Conservation (phyloP, 164 flowering plant species). For the Berberis vulgaris region DNA sequence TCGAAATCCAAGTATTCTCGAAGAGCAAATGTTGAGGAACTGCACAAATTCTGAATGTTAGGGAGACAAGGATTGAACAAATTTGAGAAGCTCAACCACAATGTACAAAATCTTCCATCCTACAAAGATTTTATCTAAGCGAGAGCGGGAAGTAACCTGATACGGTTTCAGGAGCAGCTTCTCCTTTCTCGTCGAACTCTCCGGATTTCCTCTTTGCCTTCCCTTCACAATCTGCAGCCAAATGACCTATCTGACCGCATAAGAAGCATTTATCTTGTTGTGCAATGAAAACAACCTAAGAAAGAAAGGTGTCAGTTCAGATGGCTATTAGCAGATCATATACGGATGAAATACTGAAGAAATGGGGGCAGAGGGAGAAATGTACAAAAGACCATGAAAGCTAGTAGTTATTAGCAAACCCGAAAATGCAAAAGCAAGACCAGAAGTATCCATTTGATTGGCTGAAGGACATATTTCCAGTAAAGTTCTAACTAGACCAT, state of each 20-base stretch:
- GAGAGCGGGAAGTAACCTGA: conserved; percentile 44
- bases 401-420: not conserved
- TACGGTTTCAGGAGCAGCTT: conserved; percentile 55
- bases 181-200: conserved; percentile 92
- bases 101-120: not conserved
- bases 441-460: no score
- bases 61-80: not conserved
- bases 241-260: conserved; percentile 96
- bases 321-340: not conserved
- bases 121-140: not conserved
- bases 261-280: conserved; percentile 95
- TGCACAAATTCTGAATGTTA: conserved; percentile 21
- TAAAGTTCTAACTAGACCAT: no score
- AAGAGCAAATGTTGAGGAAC: conserved; percentile 89
- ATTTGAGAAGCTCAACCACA: not conserved
- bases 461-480: no score
- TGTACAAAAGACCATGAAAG: not conserved
- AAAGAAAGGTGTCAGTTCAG: conserved; percentile 8
- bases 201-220: conserved; percentile 88
- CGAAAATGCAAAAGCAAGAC: no score
- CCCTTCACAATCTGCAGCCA: conserved; percentile 94
- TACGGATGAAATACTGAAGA: not conserved
- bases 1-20: conserved; percentile 90
- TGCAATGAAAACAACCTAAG: conserved; percentile 81
- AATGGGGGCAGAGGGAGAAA: not conserved